Percentiles rank a stretch among this genome's conserved stretches.
Conservation (phyloP, 257 asterid species). For the Solanum stenotomum region DNA sequence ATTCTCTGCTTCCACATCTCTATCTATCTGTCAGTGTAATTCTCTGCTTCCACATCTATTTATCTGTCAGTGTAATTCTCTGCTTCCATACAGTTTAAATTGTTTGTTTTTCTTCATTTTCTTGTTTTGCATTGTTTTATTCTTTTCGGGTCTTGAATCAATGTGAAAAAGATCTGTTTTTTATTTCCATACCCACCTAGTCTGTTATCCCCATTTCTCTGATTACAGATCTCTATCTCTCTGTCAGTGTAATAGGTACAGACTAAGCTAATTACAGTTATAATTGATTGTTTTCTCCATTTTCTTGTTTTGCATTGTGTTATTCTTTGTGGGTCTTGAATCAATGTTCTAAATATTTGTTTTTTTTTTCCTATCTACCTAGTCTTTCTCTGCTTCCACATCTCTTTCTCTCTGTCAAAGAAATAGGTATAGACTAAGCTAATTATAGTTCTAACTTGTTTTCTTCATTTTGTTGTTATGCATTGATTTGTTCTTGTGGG, state of each 20-base stretch:
- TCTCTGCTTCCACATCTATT: too few relatives aligned
- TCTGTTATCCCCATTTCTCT: not conserved
- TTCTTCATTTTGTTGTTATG: not conserved
- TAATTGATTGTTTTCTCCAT: not conserved
- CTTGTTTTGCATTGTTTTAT: not conserved
- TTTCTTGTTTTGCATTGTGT: not conserved
- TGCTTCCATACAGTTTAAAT: not conserved
- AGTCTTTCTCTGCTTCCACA: not conserved
- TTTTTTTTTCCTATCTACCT: not conserved
- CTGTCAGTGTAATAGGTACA: not conserved
- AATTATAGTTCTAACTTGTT: not conserved
- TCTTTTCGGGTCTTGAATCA: not conserved
- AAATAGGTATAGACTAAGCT: not conserved
- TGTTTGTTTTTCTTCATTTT: not conserved
- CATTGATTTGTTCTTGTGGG: not conserved
- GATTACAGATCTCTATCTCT: not conserved
- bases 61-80: not conserved
- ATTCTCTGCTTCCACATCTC: not conserved
- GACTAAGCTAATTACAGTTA: not conserved
- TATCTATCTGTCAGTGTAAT: not conserved
- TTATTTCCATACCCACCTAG: not conserved
- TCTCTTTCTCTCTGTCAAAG: not conserved
- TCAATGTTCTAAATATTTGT: not conserved
- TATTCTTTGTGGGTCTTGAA: not conserved
- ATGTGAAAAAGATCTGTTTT: not conserved